Evolutionary conservation across 2,329 filamentous ascomycete species (phyloP).

Genomic region (Diaporthe citri): DNA sequence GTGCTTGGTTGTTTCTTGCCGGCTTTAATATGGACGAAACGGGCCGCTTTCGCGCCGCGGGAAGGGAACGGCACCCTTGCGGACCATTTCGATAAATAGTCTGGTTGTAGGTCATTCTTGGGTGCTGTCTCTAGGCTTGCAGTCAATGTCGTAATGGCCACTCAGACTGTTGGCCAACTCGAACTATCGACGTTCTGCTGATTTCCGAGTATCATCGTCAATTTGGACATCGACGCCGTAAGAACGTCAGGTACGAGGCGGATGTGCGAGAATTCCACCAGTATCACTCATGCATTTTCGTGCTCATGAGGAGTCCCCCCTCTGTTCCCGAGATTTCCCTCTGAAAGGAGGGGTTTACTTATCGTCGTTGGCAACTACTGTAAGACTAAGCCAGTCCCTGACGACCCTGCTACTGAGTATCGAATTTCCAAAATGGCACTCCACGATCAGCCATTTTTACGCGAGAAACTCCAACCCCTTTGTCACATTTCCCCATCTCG

Average conservation of each 20-base stretch:
- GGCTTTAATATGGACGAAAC: conserved; percentile 7
- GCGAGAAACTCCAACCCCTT: background rate
- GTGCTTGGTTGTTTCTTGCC: background rate
- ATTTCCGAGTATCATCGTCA: background rate
- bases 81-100: background rate
- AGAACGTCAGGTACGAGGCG: background rate
- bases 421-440: background rate
- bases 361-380: no score
- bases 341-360: no score
- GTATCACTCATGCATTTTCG: background rate
- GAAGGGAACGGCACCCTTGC: background rate
- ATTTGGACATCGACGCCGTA: background rate
- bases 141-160: background rate
- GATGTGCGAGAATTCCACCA: background rate
- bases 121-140: background rate
- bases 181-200: background rate
- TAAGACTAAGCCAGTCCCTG: no score
- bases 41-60: background rate
- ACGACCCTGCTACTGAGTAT: background rate
- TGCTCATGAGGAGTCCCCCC: background rate
- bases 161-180: background rate
- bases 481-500: conserved; percentile 26
- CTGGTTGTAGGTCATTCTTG: no score
- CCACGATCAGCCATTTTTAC: background rate
- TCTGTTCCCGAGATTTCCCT: background rate